phyloP scores from a whole-genome alignment of 2,329 filamentous ascomycete genomes.

The Geoglossum cookeanum region DNA sequence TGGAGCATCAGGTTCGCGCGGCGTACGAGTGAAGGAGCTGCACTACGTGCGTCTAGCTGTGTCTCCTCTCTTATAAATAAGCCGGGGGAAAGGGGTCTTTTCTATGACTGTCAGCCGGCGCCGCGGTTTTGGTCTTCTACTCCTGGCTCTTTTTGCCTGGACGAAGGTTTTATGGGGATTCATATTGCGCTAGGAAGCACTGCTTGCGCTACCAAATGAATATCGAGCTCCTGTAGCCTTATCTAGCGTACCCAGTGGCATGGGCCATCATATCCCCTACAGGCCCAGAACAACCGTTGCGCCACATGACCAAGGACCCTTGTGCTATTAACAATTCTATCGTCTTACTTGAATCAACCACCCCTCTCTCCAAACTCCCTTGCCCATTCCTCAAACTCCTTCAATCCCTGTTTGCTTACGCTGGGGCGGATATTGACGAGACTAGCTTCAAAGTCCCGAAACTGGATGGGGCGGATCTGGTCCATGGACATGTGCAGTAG shows the following conservation, averaged over 20 bases:
- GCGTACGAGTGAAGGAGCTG: neutral
- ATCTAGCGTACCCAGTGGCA: neutral
- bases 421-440: constrained; percentile 72
- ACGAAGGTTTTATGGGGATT: neutral
- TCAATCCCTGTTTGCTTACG: constrained; percentile 67
- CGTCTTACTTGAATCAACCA: constrained; percentile 29
- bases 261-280: neutral
- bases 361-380: constrained; percentile 81
- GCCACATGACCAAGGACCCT: neutral
- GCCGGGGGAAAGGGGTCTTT: neutral
- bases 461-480: constrained; percentile 70
- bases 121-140: neutral
- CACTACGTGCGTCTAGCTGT: neutral
- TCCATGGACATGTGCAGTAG: constrained; percentile 85
- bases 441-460: constrained; percentile 70
- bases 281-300: neutral
- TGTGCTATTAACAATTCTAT: neutral
- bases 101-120: neutral
- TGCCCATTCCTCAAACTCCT: constrained; percentile 89
- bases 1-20: neutral
- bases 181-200: neutral
- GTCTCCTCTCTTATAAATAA: neutral
- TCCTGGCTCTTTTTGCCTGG: neutral
- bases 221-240: neutral
- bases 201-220: neutral